A percentile compares a stretch with the other conserved stretches of the same genome.
Evolutionary conservation across 2,329 filamentous ascomycete species (phyloP).

Genomic region (Podosphaera xanthii): DNA sequence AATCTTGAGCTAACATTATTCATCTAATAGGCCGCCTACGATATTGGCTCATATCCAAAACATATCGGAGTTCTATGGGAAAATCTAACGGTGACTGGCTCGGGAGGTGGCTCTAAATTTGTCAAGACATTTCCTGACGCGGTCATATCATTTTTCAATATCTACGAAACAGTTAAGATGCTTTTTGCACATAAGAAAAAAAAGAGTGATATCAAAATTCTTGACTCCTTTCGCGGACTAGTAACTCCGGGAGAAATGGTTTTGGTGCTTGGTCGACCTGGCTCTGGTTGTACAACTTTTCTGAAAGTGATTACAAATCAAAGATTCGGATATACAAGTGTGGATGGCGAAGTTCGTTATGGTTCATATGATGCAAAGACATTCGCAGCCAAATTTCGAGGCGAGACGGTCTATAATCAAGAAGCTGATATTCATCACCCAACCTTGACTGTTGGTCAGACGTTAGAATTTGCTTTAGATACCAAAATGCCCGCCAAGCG

Average conservation of each 20-base stretch:
- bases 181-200: slow-evolving; percentile 44
- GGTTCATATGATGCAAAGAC: slow-evolving; percentile 49
- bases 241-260: slow-evolving; percentile 68
- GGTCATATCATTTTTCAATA: slow-evolving; percentile 47
- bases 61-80: slow-evolving; percentile 66
- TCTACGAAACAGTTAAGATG: slow-evolving; percentile 38
- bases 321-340: slow-evolving; percentile 32
- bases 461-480: slow-evolving; percentile 63
- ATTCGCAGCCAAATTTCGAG: slow-evolving; percentile 49
- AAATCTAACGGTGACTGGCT: slow-evolving; percentile 49
- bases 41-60: slow-evolving; percentile 60
- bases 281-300: slow-evolving; percentile 28
- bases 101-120: slow-evolving; percentile 50
- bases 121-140: slow-evolving; percentile 55
- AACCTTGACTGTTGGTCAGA: slow-evolving; percentile 71
- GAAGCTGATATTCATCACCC: slow-evolving; percentile 70
- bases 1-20: background rate
- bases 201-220: slow-evolving; percentile 46
- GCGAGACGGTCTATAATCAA: slow-evolving; percentile 68
- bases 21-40: slow-evolving; percentile 27
- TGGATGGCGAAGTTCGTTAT: slow-evolving; percentile 50
- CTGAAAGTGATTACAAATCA: slow-evolving; percentile 31
- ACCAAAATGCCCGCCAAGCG: slow-evolving; percentile 67
- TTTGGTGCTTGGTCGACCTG: slow-evolving; percentile 15
- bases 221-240: slow-evolving; percentile 48